Percentiles rank a stretch among this genome's conserved stretches.
phyloP scores from a whole-genome alignment of 345 rosid species.

The Citrus reticulata region DNA sequence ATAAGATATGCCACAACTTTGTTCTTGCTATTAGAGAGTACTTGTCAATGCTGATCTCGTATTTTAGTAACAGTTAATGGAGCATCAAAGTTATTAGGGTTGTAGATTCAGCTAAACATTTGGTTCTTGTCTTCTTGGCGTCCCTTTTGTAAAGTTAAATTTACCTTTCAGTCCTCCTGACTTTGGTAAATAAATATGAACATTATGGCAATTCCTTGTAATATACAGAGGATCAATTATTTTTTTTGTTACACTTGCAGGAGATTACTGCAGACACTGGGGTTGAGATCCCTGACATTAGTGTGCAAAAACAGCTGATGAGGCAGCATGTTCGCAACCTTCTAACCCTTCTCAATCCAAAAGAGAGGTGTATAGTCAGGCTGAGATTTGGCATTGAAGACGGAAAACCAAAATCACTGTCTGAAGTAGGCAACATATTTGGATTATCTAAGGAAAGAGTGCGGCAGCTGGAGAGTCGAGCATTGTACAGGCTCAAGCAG shows the following conservation, averaged over 20 bases:
- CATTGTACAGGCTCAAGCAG: slow-evolving; percentile 70
- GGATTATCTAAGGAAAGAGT: slow-evolving; percentile 77
- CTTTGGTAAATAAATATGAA: neutral
- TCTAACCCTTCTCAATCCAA: slow-evolving; percentile 50
- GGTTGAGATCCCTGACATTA: slow-evolving; percentile 56
- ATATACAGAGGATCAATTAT: neutral
- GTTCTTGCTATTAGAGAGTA: neutral
- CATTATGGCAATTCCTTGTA: neutral
- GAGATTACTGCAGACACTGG: slow-evolving; percentile 70
- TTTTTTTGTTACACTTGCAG: slow-evolving; percentile 28
- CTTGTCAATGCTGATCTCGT: neutral
- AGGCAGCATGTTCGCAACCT: slow-evolving; percentile 62
- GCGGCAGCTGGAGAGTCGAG: slow-evolving; percentile 73
- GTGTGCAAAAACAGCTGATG: slow-evolving; percentile 64
- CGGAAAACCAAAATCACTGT: slow-evolving; percentile 52
- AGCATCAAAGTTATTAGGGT: neutral
- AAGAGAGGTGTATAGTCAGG: slow-evolving; percentile 70
- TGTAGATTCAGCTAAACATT: neutral
- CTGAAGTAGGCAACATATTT: slow-evolving; percentile 57
- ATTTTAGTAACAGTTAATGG: neutral
- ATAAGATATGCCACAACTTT: neutral
- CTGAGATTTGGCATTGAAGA: slow-evolving; percentile 76
- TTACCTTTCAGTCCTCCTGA: neutral
- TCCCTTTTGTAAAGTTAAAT: neutral
- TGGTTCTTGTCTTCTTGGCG: neutral